Evolutionary conservation across 2,329 filamentous ascomycete species (phyloP), one percentile per base, ranked within the genome.

Genomic region (Trichoderma arundinaceum): DNA sequence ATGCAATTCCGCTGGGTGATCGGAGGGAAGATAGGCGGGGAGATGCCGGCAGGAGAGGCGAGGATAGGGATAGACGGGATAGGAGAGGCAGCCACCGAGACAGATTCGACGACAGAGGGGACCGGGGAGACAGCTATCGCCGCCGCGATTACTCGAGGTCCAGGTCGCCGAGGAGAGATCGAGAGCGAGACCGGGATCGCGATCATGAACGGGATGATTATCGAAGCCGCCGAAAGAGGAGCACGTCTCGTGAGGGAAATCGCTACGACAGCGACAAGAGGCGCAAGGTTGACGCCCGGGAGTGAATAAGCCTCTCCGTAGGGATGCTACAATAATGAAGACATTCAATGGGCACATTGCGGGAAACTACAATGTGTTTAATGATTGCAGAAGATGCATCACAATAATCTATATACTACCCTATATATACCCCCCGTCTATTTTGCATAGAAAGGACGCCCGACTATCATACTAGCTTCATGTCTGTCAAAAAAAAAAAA

Each of bases 1-100:
- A 94, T 76, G 86, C 86, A 3, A 84, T 89, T 62, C 89, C 90
- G 1, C 78, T 94, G 22, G 90, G 89, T 0, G 86, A 90, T 70
- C 79, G 88, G 57, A 86, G 83, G 73, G 74, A 76, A 7, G 73
- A 74, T 3, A 69, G 67, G 41, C 48, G 43, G 7, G n/a, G 67
- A 39, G 57, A 56, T 32, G 43, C 2, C 7, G 22, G 69, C 48
- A 69, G 73, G 76, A 75, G 70, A 64, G 75, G 73, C 7, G 71
- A 73, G 10, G 74, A 75, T 32, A 69, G 75, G 46, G 69, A 77
- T 60, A 71, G 71, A 64, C 74, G 76, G 51, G 72, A 73, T 62
- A 68, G 71, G 15, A 68, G 72, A 67, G 78, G 77, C 67, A 70
- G 73, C 67, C 73, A 72, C 67, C 74, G 74, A 44, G 70, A 69